Evolutionary conservation across 129 eudicot species (phyloP), one percentile per base, ranked within the genome.

Genomic region (Artemisia argyi): DNA sequence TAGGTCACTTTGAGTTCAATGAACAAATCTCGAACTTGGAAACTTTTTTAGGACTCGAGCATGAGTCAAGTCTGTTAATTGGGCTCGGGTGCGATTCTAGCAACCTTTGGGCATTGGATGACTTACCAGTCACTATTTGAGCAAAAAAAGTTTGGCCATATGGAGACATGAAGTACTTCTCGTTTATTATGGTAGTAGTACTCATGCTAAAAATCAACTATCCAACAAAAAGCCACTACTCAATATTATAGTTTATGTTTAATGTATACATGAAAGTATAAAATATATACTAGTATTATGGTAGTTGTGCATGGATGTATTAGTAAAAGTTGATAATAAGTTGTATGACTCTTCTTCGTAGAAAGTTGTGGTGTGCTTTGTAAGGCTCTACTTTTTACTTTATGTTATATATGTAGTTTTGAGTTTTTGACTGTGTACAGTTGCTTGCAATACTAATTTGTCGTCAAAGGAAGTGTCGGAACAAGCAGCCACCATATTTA

Each of bases 11-110:
- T 5, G 76, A 71, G 6, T 56, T 77, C 16, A 53, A 65, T 59
- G 76, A 54, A 14, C 81, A 77, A 24, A 77, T 77, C 56, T 70
- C 20, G 44, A 62, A 77, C 76, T 63, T 77, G 66, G 81, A 77
- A 72, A 53, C 72, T 22, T 77, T 77, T 52, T 77, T 77, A 46
- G 81, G 81, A 20, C 60, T 77, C 4, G 81, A 77, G 44, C 81
- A 77, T 14, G 76, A 77, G 72, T 61, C 71, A 16, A 51, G 10
- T 32, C 76, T 32, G 56, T 70, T 70, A 6, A 59, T 69, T 44
- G 50, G 59, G 73, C 53, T 47, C 15, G 44, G 46, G 58, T 53
- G 65, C 64, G 73, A 65, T 66, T 52, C 66, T 11, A 57, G n/a
- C 24, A 58, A 71, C 42, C 7, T 77, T 44, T 77, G 76, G 76